A percentile compares a stretch with the other conserved stretches of the same genome.
phyloP scores from a whole-genome alignment of 768 basidiomycete species.

The Dictyophora rubrovolvata region DNA sequence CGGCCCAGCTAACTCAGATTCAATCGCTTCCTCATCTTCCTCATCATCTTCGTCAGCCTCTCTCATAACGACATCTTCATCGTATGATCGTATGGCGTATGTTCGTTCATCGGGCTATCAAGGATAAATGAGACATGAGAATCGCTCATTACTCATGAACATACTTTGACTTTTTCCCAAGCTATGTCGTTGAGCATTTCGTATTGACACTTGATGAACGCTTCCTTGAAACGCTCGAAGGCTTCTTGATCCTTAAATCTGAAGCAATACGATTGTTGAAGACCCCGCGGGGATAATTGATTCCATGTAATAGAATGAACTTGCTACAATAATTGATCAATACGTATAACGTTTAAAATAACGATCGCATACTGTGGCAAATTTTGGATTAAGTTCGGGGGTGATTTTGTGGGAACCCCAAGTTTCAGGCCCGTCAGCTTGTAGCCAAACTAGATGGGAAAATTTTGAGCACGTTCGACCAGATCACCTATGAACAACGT shows the following conservation, averaged over 20 bases:
- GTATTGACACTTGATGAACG: slow-evolving; percentile 68
- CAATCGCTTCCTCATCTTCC: slow-evolving; percentile 62
- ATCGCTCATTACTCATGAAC: slow-evolving; percentile 9
- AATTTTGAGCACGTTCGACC: not conserved
- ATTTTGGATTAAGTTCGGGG: slow-evolving; percentile 8
- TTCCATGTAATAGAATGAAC: slow-evolving; percentile 79
- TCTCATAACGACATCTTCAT: slow-evolving; percentile 84
- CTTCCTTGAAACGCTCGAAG: slow-evolving; percentile 48
- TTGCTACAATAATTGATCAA: slow-evolving; percentile 10
- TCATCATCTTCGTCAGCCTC: slow-evolving; percentile 66
- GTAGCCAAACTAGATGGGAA: slow-evolving; percentile 1
- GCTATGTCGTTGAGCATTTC: slow-evolving; percentile 62
- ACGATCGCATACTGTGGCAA: slow-evolving; percentile 12
- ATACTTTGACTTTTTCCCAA: slow-evolving; percentile 76
- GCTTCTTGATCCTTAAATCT: slow-evolving; percentile 48
- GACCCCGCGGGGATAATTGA: slow-evolving; percentile 42
- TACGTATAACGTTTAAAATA: slow-evolving; percentile 14
- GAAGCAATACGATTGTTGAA: slow-evolving; percentile 74
- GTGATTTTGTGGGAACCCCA: slow-evolving; percentile 4
- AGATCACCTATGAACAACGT: not conserved
- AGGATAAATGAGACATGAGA: not conserved
- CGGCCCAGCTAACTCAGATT: slow-evolving; percentile 12
- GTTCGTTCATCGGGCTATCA: slow-evolving; percentile 69
- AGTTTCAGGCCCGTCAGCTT: slow-evolving; percentile 1
- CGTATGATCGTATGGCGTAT: slow-evolving; percentile 65